Evolutionary conservation across 2,329 filamentous ascomycete genomes (phyloP).

Genomic region (Xylariales sp.): DNA sequence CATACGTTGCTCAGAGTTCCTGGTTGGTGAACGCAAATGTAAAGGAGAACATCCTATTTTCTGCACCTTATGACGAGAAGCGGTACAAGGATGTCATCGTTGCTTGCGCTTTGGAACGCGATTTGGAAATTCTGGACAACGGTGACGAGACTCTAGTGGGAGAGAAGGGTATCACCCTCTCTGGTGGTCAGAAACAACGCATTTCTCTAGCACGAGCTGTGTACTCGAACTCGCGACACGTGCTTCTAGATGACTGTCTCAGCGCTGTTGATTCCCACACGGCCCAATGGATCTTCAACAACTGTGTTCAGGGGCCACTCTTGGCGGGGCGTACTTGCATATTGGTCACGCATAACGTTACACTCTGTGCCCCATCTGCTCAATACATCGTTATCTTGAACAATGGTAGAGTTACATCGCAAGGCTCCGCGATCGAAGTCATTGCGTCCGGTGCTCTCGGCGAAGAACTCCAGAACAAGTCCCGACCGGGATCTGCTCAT

Average conservation of each 20-base stretch:
- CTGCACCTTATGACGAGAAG: conserved; percentile 71
- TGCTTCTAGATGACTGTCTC: conserved; percentile 90
- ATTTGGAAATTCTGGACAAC: conserved; percentile 85
- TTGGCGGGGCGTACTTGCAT: conserved; percentile 91
- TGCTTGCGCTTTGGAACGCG: conserved; percentile 85
- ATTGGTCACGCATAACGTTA: conserved; percentile 89
- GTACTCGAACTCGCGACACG: conserved; percentile 89
- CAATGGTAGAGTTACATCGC: conserved; percentile 72
- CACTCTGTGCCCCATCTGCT: conserved; percentile 77
- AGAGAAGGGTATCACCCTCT: conserved; percentile 95
- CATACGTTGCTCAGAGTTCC: conserved; percentile 93
- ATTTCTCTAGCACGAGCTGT: conserved; percentile 94
- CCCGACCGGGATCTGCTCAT: conserved; percentile 61
- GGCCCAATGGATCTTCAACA: conserved; percentile 94
- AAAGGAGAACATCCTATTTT: conserved; percentile 92
- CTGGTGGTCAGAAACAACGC: conserved; percentile 94
- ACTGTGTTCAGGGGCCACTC: conserved; percentile 82
- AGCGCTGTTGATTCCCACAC: conserved; percentile 97
- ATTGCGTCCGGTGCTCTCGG: conserved; percentile 85
- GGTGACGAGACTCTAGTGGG: conserved; percentile 93
- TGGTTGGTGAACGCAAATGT: conserved; percentile 97
- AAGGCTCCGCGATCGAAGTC: conserved; percentile 74
- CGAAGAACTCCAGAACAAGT: conserved; percentile 71
- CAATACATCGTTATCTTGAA: conserved; percentile 80
- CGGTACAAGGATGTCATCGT: conserved; percentile 85